Evolutionary conservation across 106 monocot species (phyloP), one percentile per base, ranked within the genome.

Genomic region (Chionographis japonica): DNA sequence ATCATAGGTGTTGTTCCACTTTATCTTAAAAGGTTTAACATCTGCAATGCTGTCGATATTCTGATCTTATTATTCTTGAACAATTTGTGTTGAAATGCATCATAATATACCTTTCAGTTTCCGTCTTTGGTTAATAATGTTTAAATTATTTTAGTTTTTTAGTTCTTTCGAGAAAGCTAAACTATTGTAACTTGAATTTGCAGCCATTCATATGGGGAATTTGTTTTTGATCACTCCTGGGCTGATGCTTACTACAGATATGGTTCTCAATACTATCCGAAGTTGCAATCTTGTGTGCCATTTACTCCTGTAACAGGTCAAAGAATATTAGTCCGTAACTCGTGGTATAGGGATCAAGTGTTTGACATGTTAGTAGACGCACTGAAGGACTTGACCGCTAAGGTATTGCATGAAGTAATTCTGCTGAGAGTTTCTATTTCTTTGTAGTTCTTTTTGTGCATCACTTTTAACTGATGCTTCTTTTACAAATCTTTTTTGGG

Each of bases 151-250:
- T 15, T 54, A 39, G 35, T n/a, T 39, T 13, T 15, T 38, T 67
- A 8, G n/a, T 56, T 40, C 50, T 9, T 54, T 40, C 18, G 17
- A 5, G 51, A 46, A 10, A 0, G 51, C 27, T 78, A 49, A 63
- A 17, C 39, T 53, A 37, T 50, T 50, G 15, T 52, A 38, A 52
- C 68, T 37, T 76, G 63, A 76, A 70, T 62, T 62, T 79, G 69
- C 89, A 97, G 97, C 74, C 97, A 97, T 63, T 97, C 97, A 19
- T 89, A 87, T 73, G 97, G 97, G 59, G 97, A 97, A 67, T 97
- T 75, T 83, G 97, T 97, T 40, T 97, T 97, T 81, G 97, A 97
- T 55, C 80, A 97, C 64, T 86, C 92, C n/a, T 97, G 97, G 97
- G 97, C 97, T 42, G 89, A 97, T 81, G 87, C 97, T 64, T 92